Base-by-base conservation (phyloP, 1,284 basidiomycete species). In the Marasmius oreades region DNA sequence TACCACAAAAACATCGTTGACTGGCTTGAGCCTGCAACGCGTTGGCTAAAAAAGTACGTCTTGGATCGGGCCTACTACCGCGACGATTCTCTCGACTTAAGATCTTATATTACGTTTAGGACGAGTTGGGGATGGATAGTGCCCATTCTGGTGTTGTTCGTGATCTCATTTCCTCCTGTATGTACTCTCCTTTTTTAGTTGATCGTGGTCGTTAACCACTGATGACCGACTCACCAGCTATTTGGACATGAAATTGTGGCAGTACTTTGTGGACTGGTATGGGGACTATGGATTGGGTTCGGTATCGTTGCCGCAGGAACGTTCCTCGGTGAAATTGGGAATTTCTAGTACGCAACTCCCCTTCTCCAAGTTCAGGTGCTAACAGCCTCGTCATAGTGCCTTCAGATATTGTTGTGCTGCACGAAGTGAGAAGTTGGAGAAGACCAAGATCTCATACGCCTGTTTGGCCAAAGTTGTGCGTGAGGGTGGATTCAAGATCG, bases 401-500 rank as follows among this genome's bases (percentile, higher is more conserved):
- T 81, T 82, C 71, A 75, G 73, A 61, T 77, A 77, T 55, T 67
- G 75, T 59, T 73, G 77, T 59, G 63, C 71, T 5, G 67, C 70
- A 2, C 76, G 75, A 7, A 84, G 83, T 0, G 78, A 78, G 34
- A 84, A 81, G 60, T 70, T 80, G 55, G 86, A 89, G 67, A 70
- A 75, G 63, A 78, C 76, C 42, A 82, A 77, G 56, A 70, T 86
- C 78, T 16, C 81, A 80, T 67, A 75, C 37, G 58, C 58, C 33
- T 59, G 58, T 51, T 51, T 90, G 52, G 81, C 84, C 16, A 78
- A 77, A 62, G 75, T 86, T 47, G 79, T 88, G 20, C 72, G 84
- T 8, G 81, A 87, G n/a, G 87, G 87, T 12, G 85, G 86, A 1
- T 85, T 89, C 70, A 77, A 74, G 62, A 74, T 88, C 55, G 78